Evolutionary conservation across 495 filamentous ascomycete genomes (phyloP), one percentile per base, ranked within the genome.

Genomic region (Neurospora sp.): DNA sequence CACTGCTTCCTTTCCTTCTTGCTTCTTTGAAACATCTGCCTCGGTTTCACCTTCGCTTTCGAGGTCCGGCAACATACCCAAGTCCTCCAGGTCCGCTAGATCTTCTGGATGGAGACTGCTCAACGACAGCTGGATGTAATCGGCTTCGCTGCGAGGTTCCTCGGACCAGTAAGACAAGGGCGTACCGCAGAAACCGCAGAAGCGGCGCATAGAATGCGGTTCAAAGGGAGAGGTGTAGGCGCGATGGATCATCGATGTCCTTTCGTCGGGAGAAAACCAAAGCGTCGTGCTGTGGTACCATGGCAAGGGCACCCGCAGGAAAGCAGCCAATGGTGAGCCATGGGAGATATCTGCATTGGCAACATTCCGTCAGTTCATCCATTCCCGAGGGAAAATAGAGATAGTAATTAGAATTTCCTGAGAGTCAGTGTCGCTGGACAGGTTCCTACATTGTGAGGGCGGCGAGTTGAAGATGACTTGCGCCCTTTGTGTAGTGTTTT

Each of bases 181-280:
- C 2, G 93, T 95, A 22, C 94, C 94, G 78, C 94, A 97, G 83
- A 92, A 94, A 0, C 94, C 94, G 81, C 94, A 97, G 81, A 97
- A 97, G 70, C 92, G 88, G 68, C 92, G 90, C 79, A 89, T 88
- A 0, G 88, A 81, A 74, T 87, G 81, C 20, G 86, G 85, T 18
- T 89, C 87, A 79, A 87, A 79, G 39, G 82, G 85, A 6, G 90
- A 87, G 4, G 88, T 88, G 82, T 93, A 96, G 39, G 85, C 86
- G 27, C 91, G 88, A 42, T 89, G 91, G 80, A 97, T 97, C 68
- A 83, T 86, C 27, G 80, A 73, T 75, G 88, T 90, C 11, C 91
- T 91, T 81, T 97, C 94, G 80, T 97, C 93, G 5, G 89, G 87
- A 78, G 89, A 93, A 81, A 89, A 90, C 46, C 93, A 88, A 74